phyloP scores from a whole-genome alignment of 139 green algal species.

The Raphidocelis subcapitata region DNA sequence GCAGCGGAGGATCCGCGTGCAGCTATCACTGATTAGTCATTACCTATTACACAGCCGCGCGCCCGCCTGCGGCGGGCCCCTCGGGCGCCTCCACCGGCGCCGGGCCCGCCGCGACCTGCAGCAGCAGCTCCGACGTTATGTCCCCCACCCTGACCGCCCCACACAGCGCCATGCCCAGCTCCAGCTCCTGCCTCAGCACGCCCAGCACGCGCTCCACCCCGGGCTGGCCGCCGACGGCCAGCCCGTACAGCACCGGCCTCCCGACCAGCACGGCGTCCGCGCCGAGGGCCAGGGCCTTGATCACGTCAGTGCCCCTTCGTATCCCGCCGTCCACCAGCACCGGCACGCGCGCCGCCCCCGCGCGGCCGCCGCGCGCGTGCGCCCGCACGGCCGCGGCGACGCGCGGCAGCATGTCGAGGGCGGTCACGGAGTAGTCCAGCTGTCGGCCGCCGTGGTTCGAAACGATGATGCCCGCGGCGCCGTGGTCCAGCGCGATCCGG shows the following conservation, averaged over 20 bases:
- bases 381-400: background rate
- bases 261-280: conserved; percentile 87
- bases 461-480: conserved; percentile 87
- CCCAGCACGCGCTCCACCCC: conserved; percentile 72
- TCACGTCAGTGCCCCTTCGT: conserved; percentile 84
- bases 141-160: conserved; percentile 49
- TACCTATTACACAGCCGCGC: too few relatives aligned
- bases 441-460: conserved; percentile 88
- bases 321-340: conserved; percentile 86
- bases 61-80: too few relatives aligned
- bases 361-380: conserved; percentile 8
- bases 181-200: conserved; percentile 51
- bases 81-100: too few relatives aligned
- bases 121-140: conserved; percentile 36
- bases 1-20: too few relatives aligned
- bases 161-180: conserved; percentile 65
- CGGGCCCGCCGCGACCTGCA: conserved; percentile 1
- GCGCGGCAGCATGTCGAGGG: conserved; percentile 72
- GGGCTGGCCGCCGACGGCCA: conserved; percentile 74
- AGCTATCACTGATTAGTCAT: too few relatives aligned
- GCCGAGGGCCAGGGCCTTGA: conserved; percentile 93
- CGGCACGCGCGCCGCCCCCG: conserved; percentile 67
- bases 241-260: conserved; percentile 86
- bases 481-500: conserved; percentile 53
- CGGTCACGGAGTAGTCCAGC: conserved; percentile 80